These are phyloP conservation scores for Zymoseptoria pseudotritici DNA, from an alignment of 2,329 filamentous ascomycete genomes.

Conservation along the genomic window DNA sequence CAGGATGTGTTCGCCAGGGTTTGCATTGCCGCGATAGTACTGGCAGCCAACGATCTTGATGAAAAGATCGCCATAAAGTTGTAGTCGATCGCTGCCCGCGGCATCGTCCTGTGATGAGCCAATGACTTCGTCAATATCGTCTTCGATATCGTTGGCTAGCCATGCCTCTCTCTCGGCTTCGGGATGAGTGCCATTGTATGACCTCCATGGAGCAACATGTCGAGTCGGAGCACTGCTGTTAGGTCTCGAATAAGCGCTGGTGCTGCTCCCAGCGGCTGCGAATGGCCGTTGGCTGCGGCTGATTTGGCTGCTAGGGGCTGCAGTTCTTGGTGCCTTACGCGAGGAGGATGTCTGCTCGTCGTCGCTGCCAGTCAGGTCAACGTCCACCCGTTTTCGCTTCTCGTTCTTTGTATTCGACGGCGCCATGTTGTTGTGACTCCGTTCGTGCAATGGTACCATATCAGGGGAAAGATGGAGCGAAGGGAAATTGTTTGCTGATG, in stretches of 20 bases:
- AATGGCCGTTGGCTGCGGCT: background rate
- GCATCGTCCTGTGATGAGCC: conserved; percentile 25
- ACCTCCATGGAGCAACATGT: conserved; percentile 4
- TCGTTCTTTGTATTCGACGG: background rate
- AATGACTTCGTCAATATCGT: conserved; percentile 24
- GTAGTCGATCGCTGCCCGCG: conserved; percentile 20
- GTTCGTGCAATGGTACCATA: background rate
- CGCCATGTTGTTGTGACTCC: background rate
- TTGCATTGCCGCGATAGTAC: conserved; percentile 57
- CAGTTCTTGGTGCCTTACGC: conserved; percentile 1
- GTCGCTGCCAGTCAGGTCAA: conserved; percentile 16
- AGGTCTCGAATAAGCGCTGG: background rate
- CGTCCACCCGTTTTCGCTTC: conserved; percentile 18
- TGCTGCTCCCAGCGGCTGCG: background rate
- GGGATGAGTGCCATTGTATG: conserved; percentile 5
- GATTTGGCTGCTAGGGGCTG: background rate
- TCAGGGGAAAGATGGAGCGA: background rate
- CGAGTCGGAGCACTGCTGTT: conserved; percentile 9
- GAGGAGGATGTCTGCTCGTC: conserved; percentile 6
- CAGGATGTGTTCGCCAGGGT: conserved; percentile 55
- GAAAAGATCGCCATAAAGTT: conserved; percentile 33
- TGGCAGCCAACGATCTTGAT: conserved; percentile 54
- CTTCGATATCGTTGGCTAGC: conserved; percentile 21
- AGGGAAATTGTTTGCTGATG: background rate
- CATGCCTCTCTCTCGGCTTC: conserved; percentile 20